Conservation (phyloP, 768 basidiomycete genomes). For the Royoungia palumana region DNA sequence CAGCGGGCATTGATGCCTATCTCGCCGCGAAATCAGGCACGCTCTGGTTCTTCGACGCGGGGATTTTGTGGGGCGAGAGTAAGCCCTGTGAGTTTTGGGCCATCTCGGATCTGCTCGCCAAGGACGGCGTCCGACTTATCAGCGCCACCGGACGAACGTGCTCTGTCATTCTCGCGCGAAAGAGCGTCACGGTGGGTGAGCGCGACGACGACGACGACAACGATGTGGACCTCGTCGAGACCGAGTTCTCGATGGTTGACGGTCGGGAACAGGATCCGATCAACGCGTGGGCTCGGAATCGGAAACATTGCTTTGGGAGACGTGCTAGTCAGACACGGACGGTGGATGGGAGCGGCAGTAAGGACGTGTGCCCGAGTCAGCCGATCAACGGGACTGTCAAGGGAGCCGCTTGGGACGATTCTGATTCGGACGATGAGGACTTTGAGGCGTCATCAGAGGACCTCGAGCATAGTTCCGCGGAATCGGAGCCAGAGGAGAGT, state of each 20-base stretch:
- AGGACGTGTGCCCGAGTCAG: constrained; percentile 3
- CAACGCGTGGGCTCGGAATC: constrained; percentile 58
- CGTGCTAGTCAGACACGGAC: neutral
- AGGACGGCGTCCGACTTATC: constrained; percentile 51
- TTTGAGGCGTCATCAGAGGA: constrained; percentile 41
- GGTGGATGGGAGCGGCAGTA: neutral
- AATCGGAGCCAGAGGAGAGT: constrained; percentile 27
- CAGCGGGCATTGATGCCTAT: constrained; percentile 67
- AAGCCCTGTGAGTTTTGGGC: constrained; percentile 80
- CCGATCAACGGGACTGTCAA: constrained; percentile 13
- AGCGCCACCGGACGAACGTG: constrained; percentile 68
- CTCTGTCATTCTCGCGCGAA: constrained; percentile 52
- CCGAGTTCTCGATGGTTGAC: constrained; percentile 71
- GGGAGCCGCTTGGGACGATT: constrained; percentile 32
- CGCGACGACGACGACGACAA: constrained; percentile 37
- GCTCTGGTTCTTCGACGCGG: constrained; percentile 67
- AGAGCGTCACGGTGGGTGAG: constrained; percentile 14
- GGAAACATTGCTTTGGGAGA: constrained; percentile 55
- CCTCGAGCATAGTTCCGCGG: constrained; percentile 39
- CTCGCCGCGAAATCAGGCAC: constrained; percentile 68
- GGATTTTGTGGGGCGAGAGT: constrained; percentile 71
- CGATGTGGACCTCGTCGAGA: constrained; percentile 48
- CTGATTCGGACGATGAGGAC: constrained; percentile 34
- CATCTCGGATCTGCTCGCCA: constrained; percentile 51
- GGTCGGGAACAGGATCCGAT: constrained; percentile 65